These are phyloP conservation scores for Cordia subcordata DNA, from an alignment of 257 asterid species.

Conservation along the genomic window DNA sequence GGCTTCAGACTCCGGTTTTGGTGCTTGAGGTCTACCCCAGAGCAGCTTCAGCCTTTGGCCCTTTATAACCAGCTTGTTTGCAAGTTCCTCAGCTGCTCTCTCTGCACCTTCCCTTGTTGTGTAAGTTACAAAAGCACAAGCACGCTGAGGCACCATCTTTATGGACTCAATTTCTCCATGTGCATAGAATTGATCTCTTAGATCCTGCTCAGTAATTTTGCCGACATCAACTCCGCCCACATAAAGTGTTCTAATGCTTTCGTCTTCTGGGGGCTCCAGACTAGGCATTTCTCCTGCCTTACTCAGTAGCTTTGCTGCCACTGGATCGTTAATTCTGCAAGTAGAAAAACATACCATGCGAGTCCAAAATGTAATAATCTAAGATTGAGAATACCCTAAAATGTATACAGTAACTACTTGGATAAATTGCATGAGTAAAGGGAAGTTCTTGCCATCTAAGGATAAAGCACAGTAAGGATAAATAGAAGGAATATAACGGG, in stretches of 20 bases:
- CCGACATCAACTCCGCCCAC: conserved; percentile 95
- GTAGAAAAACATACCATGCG: not conserved
- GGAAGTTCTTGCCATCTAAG: no score
- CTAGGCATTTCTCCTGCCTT: conserved; percentile 99
- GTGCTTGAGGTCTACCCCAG: conserved; percentile 94
- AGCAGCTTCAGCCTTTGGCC: conserved; percentile 87
- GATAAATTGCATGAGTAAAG: no score
- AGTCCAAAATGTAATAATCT: not conserved
- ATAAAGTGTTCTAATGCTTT: conserved; percentile 87
- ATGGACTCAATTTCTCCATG: conserved; percentile 96
- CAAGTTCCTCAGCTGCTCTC: conserved; percentile 94
- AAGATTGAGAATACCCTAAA: not conserved
- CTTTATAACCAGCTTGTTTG: conserved; percentile 77
- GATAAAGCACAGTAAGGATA: no score
- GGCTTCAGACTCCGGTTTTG: conserved; percentile 55
- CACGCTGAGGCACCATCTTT: conserved; percentile 82
- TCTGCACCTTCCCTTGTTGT: conserved; percentile 96
- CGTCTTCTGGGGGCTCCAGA: conserved; percentile 92
- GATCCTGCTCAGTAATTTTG: conserved; percentile 80
- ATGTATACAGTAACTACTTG: no score
- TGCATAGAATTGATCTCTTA: conserved; percentile 84
- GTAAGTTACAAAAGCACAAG: conserved; percentile 92
- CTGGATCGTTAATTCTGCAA: conserved; percentile 88
- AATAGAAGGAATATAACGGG: no score
- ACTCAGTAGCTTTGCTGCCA: conserved; percentile 79